These are phyloP conservation scores for Gryganskiella cystojenkinii DNA, from an alignment of 192 early-diverging fungal genomes.

Conservation along the genomic window DNA sequence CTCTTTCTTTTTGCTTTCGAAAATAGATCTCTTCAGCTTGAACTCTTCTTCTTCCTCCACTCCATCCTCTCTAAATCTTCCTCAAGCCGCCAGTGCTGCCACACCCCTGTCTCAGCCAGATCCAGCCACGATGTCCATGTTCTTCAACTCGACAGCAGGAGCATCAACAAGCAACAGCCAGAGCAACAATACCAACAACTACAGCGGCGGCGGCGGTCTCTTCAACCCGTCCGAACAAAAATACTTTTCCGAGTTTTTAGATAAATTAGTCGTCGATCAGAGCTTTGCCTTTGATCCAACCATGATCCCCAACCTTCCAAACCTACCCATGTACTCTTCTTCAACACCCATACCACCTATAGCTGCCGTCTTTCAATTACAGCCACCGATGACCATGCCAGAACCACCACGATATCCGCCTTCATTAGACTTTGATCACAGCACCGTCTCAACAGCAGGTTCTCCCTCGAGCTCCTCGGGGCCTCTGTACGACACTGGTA, in stretches of 20 bases:
- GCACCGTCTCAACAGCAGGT: no score
- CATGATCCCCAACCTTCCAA: slow-evolving; percentile 39
- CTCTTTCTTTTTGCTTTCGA: no score
- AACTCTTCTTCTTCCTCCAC: slow-evolving; percentile 9
- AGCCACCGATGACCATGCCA: not conserved
- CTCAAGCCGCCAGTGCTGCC: slow-evolving; percentile 25
- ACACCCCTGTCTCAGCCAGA: slow-evolving; percentile 10
- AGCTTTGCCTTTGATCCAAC: slow-evolving; percentile 50
- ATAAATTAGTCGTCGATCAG: slow-evolving; percentile 60
- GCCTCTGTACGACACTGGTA: no score
- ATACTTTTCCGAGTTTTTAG: slow-evolving; percentile 64
- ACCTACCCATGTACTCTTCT: not conserved
- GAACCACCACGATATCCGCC: no score
- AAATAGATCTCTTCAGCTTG: not conserved
- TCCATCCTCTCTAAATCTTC: slow-evolving; percentile 35
- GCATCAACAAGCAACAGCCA: no score
- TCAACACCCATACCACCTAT: not conserved
- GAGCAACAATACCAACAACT: no score
- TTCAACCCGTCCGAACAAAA: slow-evolving; percentile 57
- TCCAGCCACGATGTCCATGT: slow-evolving; percentile 7
- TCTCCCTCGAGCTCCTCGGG: no score
- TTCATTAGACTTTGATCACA: no score
- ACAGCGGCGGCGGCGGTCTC: slow-evolving; percentile 12
- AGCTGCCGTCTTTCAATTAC: not conserved
- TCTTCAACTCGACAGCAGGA: no score